A percentile compares a stretch with the other conserved stretches of the same genome.
phyloP scores from a whole-genome alignment of 2,329 filamentous ascomycete genomes.

The Hortaea sp. region DNA sequence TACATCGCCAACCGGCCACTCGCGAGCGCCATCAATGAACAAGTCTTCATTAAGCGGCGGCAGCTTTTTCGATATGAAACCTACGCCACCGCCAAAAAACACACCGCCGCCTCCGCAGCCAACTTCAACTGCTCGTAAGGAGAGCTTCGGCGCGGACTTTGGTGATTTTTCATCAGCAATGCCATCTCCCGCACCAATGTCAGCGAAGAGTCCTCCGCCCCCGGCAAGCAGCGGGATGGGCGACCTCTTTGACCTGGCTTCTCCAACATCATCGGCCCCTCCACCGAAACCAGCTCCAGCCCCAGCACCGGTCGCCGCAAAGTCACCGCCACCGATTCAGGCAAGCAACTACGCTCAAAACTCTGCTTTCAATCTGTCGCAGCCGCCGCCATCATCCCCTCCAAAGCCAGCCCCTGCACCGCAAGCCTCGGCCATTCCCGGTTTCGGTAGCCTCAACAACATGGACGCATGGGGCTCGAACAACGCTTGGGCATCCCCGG shows the following conservation, averaged over 20 bases:
- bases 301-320: slow-evolving; percentile 8
- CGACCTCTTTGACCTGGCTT: slow-evolving; percentile 71
- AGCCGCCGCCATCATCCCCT: slow-evolving; percentile 26
- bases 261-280: slow-evolving; percentile 24
- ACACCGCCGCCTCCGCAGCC: slow-evolving; percentile 15
- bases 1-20: slow-evolving; percentile 43
- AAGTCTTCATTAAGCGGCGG: slow-evolving; percentile 52
- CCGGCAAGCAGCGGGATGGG: slow-evolving; percentile 48
- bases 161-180: slow-evolving; percentile 53
- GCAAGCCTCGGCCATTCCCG: slow-evolving; percentile 18
- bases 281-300: slow-evolving; percentile 29
- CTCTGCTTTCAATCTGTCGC: slow-evolving; percentile 77
- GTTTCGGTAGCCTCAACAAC: slow-evolving; percentile 37
- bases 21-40: slow-evolving; percentile 30
- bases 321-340: slow-evolving; percentile 23
- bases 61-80: slow-evolving; percentile 68
- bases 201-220: slow-evolving; percentile 6
- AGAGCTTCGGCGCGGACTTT: slow-evolving; percentile 38
- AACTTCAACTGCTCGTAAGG: slow-evolving; percentile 40
- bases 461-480: slow-evolving; percentile 74
- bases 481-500: slow-evolving; percentile 70
- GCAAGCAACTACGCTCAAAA: slow-evolving; percentile 33
- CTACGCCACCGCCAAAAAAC: slow-evolving; percentile 33
- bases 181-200: slow-evolving; percentile 38
- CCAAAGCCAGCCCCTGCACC: slow-evolving; percentile 23